These are phyloP conservation scores for Saccharomycopsis hybrid DNA, from an alignment of 1,139 yeast species.

Conservation along the genomic window DNA sequence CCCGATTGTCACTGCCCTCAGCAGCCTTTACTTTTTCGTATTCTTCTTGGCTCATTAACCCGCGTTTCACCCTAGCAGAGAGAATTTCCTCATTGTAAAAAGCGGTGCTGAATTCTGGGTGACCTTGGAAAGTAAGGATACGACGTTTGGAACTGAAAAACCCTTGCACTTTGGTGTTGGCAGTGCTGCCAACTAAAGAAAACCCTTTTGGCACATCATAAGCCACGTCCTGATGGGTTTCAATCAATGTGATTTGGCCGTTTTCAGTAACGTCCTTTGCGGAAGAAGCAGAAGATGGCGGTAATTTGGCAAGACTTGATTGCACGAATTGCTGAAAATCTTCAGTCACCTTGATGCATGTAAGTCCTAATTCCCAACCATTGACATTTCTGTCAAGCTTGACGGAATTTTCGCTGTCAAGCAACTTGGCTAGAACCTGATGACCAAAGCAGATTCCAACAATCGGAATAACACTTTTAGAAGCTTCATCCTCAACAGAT, in stretches of 20 bases:
- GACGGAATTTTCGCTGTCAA: too few species aligned
- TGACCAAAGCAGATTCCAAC: conserved; percentile 85
- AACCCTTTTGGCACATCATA: conserved; percentile 39
- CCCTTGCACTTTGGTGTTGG: conserved; percentile 58
- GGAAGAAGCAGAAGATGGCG: not conserved
- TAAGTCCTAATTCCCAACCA: conserved; percentile 74
- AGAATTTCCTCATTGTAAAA: conserved; percentile 2
- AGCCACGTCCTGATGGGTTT: conserved; percentile 70
- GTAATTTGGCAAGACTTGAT: conserved; percentile 24
- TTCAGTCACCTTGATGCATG: conserved; percentile 43
- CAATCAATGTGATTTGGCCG: too few species aligned
- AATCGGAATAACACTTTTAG: conserved; percentile 36
- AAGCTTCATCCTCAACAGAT: too few species aligned
- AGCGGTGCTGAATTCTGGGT: conserved; percentile 66
- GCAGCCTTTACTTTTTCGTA: too few species aligned
- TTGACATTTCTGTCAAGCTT: conserved; percentile 46
- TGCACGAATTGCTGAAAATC: too few species aligned
- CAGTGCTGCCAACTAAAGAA: conserved; percentile 45
- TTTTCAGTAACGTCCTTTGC: too few species aligned
- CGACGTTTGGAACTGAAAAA: conserved; percentile 38
- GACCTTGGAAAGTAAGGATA: conserved; percentile 78
- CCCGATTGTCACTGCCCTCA: too few species aligned
- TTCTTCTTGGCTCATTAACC: too few species aligned
- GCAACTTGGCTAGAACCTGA: conserved; percentile 61
- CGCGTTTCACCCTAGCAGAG: too few species aligned